Evolutionary conservation across 2,329 filamentous ascomycete species (phyloP).

Genomic region (Cercospora berteroae): DNA sequence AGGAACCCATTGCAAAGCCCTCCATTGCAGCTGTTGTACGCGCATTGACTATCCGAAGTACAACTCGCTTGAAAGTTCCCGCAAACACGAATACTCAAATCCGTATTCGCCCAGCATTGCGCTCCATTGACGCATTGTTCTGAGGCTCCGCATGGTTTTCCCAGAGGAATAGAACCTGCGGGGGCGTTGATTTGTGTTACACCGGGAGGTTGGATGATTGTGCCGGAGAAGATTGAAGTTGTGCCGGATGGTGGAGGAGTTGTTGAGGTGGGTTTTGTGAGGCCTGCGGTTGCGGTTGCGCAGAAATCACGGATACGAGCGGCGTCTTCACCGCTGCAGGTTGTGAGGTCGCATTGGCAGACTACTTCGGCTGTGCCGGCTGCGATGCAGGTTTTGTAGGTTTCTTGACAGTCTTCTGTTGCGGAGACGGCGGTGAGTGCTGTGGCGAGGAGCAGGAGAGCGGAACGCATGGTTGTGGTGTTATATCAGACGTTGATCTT

Average conservation of each 20-base stretch:
- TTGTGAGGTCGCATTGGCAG: constrained; percentile 19
- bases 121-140: constrained; percentile 25
- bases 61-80: constrained; percentile 30
- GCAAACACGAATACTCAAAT: constrained; percentile 18
- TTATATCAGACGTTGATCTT: background rate
- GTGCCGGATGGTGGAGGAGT: background rate
- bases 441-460: constrained; percentile 11
- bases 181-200: constrained; percentile 20
- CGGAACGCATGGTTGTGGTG: constrained; percentile 17
- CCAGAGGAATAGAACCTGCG: constrained; percentile 22
- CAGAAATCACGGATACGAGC: constrained; percentile 23
- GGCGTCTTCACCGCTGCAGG: constrained; percentile 21
- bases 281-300: constrained; percentile 14
- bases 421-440: constrained; percentile 11
- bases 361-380: constrained; percentile 13
- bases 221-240: constrained; percentile 11
- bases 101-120: constrained; percentile 23
- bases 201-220: constrained; percentile 14
- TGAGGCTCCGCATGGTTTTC: constrained; percentile 19
- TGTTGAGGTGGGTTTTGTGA: background rate
- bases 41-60: constrained; percentile 25
- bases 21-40: constrained; percentile 28
- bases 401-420: constrained; percentile 13
- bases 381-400: constrained; percentile 21
- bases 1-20: constrained; percentile 26